Evolutionary conservation across 805 yeast genomes (phyloP), one percentile per base, ranked within the genome.

Genomic region (Groenewaldozyma tartarivorans): DNA sequence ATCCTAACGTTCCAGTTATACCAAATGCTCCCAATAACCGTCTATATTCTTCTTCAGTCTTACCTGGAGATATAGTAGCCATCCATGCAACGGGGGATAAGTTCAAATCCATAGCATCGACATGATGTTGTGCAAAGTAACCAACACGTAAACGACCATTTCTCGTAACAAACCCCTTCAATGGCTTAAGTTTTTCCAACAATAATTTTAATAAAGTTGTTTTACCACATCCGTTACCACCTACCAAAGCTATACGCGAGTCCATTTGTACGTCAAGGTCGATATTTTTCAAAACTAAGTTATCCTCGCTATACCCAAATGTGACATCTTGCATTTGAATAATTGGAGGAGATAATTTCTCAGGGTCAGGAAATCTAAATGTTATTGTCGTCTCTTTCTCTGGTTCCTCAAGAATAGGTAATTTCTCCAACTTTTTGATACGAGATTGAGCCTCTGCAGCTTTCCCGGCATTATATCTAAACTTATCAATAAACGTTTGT

Each of bases 151-250:
- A 67, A 52, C 96, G 74, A 33, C 92, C 81, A 56, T 92, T 88
- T 48, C 76, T 75, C 18, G 85, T 73, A 17, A 88, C 81, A 42
- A 72, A 69, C 42, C 98, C 98, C n/a, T 65, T 69, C 34, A 77
- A 56, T 1, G 98, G 96, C 18, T 67, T 66, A 40, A 82, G 65
- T 49, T 69, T 75, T 48, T 84, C 96, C 75, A 88, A 79, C 52
- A 92, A 68, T 33, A 92, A 67, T 60, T 90, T 90, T 57, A 92
- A 72, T 47, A 92, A 68, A 2, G 99, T 92, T 7, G 98, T 88
- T 62, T 92, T 92, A 82, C 99, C 99, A 58, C 96, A 85, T 68
- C 99, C 99, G 60, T 92, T 92, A 45, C 96, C 97, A 73, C 99
- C 99, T 45, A 92, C 95, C 45, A 92, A 70, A 0, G 97, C 98